phyloP scores from a whole-genome alignment of 768 basidiomycete genomes.

The Lentinula detonsa region DNA sequence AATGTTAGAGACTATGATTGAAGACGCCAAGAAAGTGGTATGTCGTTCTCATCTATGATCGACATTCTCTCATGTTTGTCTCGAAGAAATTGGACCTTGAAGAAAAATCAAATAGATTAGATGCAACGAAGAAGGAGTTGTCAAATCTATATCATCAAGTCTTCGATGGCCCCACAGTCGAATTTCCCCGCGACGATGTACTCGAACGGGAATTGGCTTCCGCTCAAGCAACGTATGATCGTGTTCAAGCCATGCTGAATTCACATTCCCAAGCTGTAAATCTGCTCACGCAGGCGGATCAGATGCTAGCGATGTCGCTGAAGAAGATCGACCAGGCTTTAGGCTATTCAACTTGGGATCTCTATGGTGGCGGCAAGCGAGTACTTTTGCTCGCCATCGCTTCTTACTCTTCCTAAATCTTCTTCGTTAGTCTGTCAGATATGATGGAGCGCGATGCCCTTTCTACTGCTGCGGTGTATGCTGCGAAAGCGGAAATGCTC shows the following conservation, averaged over 20 bases:
- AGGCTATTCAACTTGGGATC: conserved; percentile 34
- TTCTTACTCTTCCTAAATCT: not conserved
- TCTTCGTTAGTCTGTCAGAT: conserved; percentile 25
- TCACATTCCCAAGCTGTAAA: conserved; percentile 34
- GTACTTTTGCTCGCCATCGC: conserved; percentile 2
- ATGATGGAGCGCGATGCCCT: conserved; percentile 37
- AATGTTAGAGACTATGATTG: conserved; percentile 23
- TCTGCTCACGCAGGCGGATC: conserved; percentile 30
- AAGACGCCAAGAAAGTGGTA: conserved; percentile 31
- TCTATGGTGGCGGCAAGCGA: conserved; percentile 35
- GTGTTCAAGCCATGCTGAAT: conserved; percentile 29
- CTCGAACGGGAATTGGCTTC: conserved; percentile 31
- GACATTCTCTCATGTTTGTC: not conserved
- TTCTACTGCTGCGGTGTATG: conserved; percentile 26
- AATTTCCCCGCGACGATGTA: conserved; percentile 39
- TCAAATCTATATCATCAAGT: conserved; percentile 30
- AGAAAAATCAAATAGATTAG: conserved; percentile 22
- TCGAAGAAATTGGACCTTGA: conserved; percentile 27
- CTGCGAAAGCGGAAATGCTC: conserved; percentile 26
- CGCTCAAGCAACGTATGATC: conserved; percentile 25
- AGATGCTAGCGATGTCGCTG: conserved; percentile 24
- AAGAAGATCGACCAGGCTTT: conserved; percentile 30
- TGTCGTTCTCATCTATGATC: conserved; percentile 8
- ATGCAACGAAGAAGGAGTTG: conserved; percentile 28
- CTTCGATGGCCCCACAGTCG: conserved; percentile 39